Evolutionary conservation across 2,329 filamentous ascomycete genomes (phyloP).

Genomic region (Raffaelea albimanens): DNA sequence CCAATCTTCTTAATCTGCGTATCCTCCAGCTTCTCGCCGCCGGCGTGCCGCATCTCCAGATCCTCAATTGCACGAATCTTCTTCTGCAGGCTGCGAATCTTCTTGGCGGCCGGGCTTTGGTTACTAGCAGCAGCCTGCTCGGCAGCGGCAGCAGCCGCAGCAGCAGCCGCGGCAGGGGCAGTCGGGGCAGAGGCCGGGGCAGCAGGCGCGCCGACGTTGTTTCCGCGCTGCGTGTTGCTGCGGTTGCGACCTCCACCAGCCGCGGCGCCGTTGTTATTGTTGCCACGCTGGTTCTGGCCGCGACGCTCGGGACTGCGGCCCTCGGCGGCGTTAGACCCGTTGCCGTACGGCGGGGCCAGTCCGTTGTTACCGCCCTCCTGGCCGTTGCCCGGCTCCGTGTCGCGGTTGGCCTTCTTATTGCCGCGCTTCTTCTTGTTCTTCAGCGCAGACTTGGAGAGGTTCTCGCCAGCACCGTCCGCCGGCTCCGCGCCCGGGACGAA

Average conservation of each 20-base stretch:
- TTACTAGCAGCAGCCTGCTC: conserved; percentile 26
- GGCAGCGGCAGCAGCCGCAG: conserved; percentile 33
- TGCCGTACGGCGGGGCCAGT: conserved; percentile 36
- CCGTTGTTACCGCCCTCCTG: conserved; percentile 29
- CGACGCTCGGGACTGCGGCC: conserved; percentile 60
- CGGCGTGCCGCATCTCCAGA: conserved; percentile 89
- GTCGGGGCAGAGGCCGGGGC: conserved; percentile 16
- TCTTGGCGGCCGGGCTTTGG: conserved; percentile 77
- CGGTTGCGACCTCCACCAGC: conserved; percentile 35
- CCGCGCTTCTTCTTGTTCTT: conserved; percentile 99
- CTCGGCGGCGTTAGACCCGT: conserved; percentile 34
- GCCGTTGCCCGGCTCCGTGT: conserved; percentile 51
- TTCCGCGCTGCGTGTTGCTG: conserved; percentile 37
- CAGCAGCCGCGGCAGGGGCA: conserved; percentile 16
- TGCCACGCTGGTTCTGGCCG: conserved; percentile 40
- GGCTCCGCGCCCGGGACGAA: conserved; percentile 37
- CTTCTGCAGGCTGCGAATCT: conserved; percentile 86
- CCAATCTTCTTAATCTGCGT: conserved; percentile 98
- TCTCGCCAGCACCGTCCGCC: conserved; percentile 55
- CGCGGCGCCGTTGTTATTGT: conserved; percentile 42
- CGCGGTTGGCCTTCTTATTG: conserved; percentile 81
- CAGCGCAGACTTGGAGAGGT: conserved; percentile 69
- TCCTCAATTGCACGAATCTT: conserved; percentile 98
- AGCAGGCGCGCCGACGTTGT: background rate
- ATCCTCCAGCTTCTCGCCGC: conserved; percentile 93